A percentile compares a stretch with the other conserved stretches of the same genome.
Conservation (phyloP, 2,329 filamentous ascomycete genomes). For the Aspergillus proliferans region DNA sequence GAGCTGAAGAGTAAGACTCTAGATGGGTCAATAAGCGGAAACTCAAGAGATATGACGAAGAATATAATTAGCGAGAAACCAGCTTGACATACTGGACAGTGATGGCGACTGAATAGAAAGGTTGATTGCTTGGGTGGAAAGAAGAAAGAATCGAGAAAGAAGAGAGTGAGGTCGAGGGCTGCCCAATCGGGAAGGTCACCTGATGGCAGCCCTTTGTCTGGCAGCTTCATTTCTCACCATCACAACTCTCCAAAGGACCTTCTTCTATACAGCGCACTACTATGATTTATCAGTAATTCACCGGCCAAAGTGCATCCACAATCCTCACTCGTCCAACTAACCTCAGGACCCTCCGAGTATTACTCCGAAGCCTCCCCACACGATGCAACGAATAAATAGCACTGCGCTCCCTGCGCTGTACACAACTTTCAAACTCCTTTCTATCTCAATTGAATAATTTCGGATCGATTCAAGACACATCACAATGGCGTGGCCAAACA, state of each 20-base stretch:
- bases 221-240: not conserved
- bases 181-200: not conserved
- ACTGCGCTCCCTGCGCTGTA: not conserved
- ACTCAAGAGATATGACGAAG: too few relatives aligned
- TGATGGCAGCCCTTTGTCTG: not conserved
- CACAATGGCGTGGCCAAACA: slow-evolving; percentile 18
- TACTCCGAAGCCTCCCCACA: slow-evolving; percentile 9
- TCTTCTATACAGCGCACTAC: not conserved
- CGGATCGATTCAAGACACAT: not conserved
- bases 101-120: too few relatives aligned
- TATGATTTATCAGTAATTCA: not conserved
- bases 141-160: not conserved
- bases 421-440: too few relatives aligned
- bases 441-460: not conserved
- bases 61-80: too few relatives aligned
- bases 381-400: slow-evolving; percentile 5
- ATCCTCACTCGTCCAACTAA: slow-evolving; percentile 1
- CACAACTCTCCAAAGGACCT: not conserved
- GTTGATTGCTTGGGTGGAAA: not conserved
- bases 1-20: too few relatives aligned
- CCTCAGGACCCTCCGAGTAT: slow-evolving; percentile 14
- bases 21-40: too few relatives aligned
- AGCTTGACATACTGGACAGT: too few relatives aligned
- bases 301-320: not conserved
- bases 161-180: not conserved